Evolutionary conservation across 345 rosid genomes (phyloP).

Genomic region (Lepidium africanum): DNA sequence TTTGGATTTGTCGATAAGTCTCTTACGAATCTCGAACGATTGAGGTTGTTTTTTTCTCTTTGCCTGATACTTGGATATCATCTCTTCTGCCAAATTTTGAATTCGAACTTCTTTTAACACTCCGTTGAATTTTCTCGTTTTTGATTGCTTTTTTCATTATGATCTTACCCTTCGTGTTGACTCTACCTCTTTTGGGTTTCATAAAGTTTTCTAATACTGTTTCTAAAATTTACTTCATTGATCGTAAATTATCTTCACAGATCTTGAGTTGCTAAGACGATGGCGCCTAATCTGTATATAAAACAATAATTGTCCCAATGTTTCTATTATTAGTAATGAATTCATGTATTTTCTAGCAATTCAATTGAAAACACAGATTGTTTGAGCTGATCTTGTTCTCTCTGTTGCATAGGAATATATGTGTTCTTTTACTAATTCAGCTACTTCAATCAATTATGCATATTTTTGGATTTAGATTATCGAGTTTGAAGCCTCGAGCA

Average conservation of each 20-base stretch:
- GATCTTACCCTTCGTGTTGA: not conserved
- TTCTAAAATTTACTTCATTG: not conserved
- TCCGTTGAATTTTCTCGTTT: not conserved
- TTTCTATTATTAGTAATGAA: not conserved
- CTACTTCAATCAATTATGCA: not conserved
- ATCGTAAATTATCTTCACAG: not conserved
- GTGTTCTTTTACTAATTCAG: not conserved
- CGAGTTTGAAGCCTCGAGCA: slow-evolving; percentile 42
- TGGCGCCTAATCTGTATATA: not conserved
- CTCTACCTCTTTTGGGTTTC: not conserved
- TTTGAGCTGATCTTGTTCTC: not conserved
- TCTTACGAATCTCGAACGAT: not conserved
- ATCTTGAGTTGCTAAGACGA: not conserved
- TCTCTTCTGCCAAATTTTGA: not conserved
- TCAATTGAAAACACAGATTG: not conserved
- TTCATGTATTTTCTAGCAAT: not conserved
- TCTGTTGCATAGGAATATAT: not conserved
- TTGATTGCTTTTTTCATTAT: not conserved
- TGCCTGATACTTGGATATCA: not conserved
- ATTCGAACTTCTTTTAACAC: not conserved
- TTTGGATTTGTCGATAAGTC: slow-evolving; percentile 22
- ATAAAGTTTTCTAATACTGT: not conserved
- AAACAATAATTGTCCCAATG: not conserved
- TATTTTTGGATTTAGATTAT: slow-evolving; percentile 35
- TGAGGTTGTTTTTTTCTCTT: slow-evolving; percentile 8